Evolutionary conservation across 1,284 basidiomycete species (phyloP).

Genomic region (Farysia itapuensis): DNA sequence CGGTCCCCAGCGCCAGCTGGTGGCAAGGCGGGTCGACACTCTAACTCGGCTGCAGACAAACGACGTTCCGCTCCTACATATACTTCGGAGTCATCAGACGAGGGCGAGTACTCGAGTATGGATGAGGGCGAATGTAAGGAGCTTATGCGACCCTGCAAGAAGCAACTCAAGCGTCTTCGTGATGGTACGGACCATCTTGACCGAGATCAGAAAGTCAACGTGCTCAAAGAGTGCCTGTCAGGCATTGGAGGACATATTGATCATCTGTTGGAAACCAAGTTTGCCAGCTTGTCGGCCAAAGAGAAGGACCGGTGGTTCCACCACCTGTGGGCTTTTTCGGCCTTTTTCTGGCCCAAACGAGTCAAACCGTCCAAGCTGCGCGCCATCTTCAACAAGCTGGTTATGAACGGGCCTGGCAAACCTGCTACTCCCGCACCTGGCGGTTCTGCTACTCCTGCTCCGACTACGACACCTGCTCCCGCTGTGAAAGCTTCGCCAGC

Average conservation of each 20-base stretch:
- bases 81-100: slow-evolving; percentile 45
- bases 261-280: slow-evolving; percentile 73
- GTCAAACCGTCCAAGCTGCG: slow-evolving; percentile 50
- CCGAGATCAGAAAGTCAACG: slow-evolving; percentile 89
- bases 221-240: slow-evolving; percentile 90
- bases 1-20: slow-evolving; percentile 30
- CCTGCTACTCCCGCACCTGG: slow-evolving; percentile 6
- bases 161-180: slow-evolving; percentile 93
- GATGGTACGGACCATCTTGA: slow-evolving; percentile 83
- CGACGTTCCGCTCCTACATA: slow-evolving; percentile 32
- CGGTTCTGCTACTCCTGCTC: no score
- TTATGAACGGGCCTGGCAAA: slow-evolving; percentile 34
- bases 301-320: slow-evolving; percentile 83
- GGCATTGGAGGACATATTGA: slow-evolving; percentile 93
- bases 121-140: slow-evolving; percentile 94
- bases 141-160: slow-evolving; percentile 92
- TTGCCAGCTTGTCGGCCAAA: slow-evolving; percentile 69
- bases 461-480: neutral
- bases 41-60: slow-evolving; percentile 14
- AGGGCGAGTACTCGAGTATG: slow-evolving; percentile 69
- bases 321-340: slow-evolving; percentile 83
- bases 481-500: slow-evolving; percentile 1
- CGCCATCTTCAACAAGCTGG: slow-evolving; percentile 51
- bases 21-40: slow-evolving; percentile 18
- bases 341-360: slow-evolving; percentile 95